Conservation (phyloP, 306 rosid species). For the Alnus glutinosa region DNA sequence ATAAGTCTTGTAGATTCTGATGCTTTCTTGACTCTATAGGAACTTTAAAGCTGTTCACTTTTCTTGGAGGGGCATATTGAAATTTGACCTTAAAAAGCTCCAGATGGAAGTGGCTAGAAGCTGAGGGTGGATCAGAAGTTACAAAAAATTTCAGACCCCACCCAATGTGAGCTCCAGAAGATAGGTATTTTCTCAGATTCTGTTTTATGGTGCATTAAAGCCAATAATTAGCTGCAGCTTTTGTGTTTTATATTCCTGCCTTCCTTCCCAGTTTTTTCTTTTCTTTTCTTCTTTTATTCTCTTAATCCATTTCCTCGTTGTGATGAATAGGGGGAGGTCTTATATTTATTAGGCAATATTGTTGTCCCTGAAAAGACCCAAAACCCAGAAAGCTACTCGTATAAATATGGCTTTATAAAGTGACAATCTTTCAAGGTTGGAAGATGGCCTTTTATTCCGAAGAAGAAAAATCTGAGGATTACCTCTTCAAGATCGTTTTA, state of each 20-base stretch:
- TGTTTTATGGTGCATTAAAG: constrained; percentile 17
- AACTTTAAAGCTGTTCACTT: constrained; percentile 16
- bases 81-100: constrained; percentile 11
- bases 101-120: constrained; percentile 18
- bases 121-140: constrained; percentile 19
- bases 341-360: constrained; percentile 37
- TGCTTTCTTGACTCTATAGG: constrained; percentile 33
- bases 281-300: constrained; percentile 32
- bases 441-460: constrained; percentile 59
- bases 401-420: constrained; percentile 43
- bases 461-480: constrained; percentile 87
- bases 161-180: constrained; percentile 27
- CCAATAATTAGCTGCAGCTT: constrained; percentile 11
- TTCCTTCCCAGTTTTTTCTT: constrained; percentile 37
- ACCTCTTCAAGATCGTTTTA: constrained; percentile 91
- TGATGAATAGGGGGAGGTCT: constrained; percentile 20
- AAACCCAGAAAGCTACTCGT: constrained; percentile 36
- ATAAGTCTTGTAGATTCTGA: constrained; percentile 6
- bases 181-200: constrained; percentile 30
- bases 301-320: constrained; percentile 38
- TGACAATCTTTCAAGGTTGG: constrained; percentile 41
- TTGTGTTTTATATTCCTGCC: constrained; percentile 30
- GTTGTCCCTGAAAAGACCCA: constrained; percentile 32
- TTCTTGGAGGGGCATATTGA: constrained; percentile 24
- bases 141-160: constrained; percentile 3